Percentiles rank a stretch among this genome's conserved stretches.
phyloP scores from a whole-genome alignment of 805 yeast genomes.

The Isabelozyma heimii region DNA sequence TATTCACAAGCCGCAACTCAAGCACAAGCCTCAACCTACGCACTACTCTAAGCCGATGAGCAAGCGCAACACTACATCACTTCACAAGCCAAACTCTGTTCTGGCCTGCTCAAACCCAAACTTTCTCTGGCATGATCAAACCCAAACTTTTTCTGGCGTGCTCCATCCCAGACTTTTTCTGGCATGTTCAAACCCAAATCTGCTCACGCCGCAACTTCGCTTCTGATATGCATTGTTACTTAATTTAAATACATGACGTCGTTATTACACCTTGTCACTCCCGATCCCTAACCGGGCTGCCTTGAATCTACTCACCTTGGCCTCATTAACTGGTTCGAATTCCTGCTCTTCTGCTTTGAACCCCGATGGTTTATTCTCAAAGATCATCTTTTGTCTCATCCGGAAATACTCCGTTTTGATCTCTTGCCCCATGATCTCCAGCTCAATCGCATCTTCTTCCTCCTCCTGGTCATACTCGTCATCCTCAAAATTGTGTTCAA shows the following conservation, averaged over 20 bases:
- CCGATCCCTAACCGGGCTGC: constrained; percentile 10
- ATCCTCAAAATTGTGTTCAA: constrained; percentile 33
- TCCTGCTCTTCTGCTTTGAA: constrained; percentile 50
- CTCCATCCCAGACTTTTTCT: too few species aligned
- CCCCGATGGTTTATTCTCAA: constrained; percentile 40
- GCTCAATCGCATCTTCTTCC: constrained; percentile 7
- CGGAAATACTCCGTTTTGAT: constrained; percentile 54
- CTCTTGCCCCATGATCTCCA: constrained; percentile 43
- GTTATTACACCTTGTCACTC: background rate
- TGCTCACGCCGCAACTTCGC: too few species aligned
- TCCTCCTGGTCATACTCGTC: constrained; percentile 20
- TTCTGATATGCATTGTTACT: too few species aligned
- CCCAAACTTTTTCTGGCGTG: too few species aligned
- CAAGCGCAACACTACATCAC: too few species aligned
- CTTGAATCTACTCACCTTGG: constrained; percentile 65
- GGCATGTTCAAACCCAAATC: too few species aligned
- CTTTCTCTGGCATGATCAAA: too few species aligned
- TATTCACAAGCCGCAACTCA: too few species aligned
- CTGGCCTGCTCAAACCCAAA: too few species aligned
- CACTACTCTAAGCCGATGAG: too few species aligned
- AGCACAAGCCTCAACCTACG: too few species aligned
- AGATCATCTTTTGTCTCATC: constrained; percentile 50
- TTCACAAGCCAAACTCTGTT: too few species aligned
- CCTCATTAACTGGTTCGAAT: constrained; percentile 65
- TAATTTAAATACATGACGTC: background rate